phyloP scores from a whole-genome alignment of 2,329 filamentous ascomycete species.

The Colletotrichum brevisporum region DNA sequence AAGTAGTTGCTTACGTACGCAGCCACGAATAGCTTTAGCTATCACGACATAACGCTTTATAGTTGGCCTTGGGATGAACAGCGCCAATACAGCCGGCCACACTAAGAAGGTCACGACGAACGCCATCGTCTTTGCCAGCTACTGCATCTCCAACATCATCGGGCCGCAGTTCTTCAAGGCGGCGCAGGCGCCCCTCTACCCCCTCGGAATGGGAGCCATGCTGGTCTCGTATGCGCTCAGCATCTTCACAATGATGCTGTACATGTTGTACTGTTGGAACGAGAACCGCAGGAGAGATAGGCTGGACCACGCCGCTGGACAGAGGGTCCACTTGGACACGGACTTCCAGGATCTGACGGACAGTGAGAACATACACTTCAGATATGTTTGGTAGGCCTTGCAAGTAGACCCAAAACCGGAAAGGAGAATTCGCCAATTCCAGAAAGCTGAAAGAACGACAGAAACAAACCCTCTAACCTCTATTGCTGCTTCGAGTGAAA shows the following conservation, averaged over 20 bases:
- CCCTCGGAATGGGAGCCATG: conserved; percentile 47
- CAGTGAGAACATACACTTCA: conserved; percentile 49
- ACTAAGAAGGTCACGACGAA: conserved; percentile 60
- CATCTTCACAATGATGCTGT: conserved; percentile 49
- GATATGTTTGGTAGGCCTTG: conserved; percentile 44
- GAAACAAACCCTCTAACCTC: too few relatives aligned
- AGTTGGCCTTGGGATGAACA: conserved; percentile 42
- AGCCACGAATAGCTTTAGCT: too few relatives aligned
- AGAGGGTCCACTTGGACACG: conserved; percentile 44
- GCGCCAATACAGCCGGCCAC: conserved; percentile 53
- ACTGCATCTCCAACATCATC: conserved; percentile 56
- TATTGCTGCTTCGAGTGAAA: too few relatives aligned
- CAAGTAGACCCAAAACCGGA: not conserved
- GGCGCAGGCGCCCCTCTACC: conserved; percentile 51
- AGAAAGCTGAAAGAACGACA: too few relatives aligned
- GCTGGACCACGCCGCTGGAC: not conserved
- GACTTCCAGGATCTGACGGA: conserved; percentile 55
- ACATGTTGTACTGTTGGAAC: conserved; percentile 47
- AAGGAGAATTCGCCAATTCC: too few relatives aligned
- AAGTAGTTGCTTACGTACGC: too few relatives aligned
- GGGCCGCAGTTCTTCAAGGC: conserved; percentile 57
- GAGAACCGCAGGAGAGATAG: conserved; percentile 50
- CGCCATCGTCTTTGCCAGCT: conserved; percentile 62
- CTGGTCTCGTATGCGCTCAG: conserved; percentile 46
- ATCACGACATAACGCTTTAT: too few relatives aligned